These are phyloP conservation scores for Botryotinia calthae DNA, from an alignment of 2,329 filamentous ascomycete species.

Conservation along the genomic window DNA sequence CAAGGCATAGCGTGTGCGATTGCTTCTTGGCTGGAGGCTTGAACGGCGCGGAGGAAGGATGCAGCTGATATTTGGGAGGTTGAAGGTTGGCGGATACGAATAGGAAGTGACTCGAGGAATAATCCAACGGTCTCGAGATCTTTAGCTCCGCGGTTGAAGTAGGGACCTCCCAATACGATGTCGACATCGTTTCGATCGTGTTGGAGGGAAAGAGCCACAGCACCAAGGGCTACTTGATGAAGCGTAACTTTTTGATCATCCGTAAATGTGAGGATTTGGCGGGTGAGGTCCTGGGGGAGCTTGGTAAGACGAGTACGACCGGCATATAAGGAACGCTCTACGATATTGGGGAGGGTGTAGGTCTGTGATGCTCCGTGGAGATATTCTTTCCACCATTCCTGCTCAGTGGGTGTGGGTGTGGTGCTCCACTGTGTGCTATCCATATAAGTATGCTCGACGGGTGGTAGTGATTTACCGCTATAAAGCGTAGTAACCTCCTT, in stretches of 20 bases:
- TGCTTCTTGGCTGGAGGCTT: slow-evolving; percentile 30
- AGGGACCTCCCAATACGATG: slow-evolving; percentile 36
- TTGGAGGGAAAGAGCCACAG: slow-evolving; percentile 15
- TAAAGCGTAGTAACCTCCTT: slow-evolving; percentile 33
- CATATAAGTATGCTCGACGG: slow-evolving; percentile 12
- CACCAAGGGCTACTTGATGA: slow-evolving; percentile 23
- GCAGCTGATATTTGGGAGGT: neutral
- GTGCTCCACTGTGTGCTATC: slow-evolving; percentile 12
- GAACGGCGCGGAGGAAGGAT: slow-evolving; percentile 23
- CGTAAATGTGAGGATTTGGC: neutral
- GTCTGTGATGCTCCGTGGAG: neutral
- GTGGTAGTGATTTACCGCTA: slow-evolving; percentile 14
- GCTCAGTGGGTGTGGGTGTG: neutral
- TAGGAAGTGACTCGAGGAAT: slow-evolving; percentile 19
- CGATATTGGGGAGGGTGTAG: neutral
- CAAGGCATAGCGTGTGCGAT: slow-evolving; percentile 38
- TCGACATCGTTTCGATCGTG: slow-evolving; percentile 22
- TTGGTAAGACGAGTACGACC: neutral
- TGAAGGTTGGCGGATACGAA: neutral
- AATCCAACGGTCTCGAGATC: slow-evolving; percentile 31
- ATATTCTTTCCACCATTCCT: slow-evolving; percentile 17
- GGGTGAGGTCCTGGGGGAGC: neutral
- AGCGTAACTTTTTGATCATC: slow-evolving; percentile 13
- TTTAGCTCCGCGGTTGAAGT: slow-evolving; percentile 33
- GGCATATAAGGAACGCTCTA: neutral